Evolutionary conservation across 73 alveolate genomes (phyloP), one percentile per base, ranked within the genome.

Genomic region (Stentor coeruleus): DNA sequence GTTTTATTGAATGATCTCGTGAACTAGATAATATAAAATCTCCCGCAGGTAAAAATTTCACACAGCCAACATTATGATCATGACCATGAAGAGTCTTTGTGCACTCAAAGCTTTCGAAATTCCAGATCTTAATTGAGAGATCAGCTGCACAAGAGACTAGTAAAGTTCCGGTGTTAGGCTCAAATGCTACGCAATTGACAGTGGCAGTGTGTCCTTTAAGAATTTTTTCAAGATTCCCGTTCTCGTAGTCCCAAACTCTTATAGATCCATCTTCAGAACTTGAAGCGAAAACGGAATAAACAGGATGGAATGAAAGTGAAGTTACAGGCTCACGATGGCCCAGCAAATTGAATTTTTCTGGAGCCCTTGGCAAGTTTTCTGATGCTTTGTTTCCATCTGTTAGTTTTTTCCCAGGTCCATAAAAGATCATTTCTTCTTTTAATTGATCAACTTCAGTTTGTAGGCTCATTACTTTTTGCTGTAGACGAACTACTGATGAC

Each of bases 1-100:
- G 59, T 89, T 95, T 95, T 73, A 94, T 84, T 66, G 96, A 92
- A 59, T 92, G 86, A 90, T 95, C 99, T 85, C 97, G 84, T 3
- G 96, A 89, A 77, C 95, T 88, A 39, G 98, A 87, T 39, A 95
- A 84, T 58, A 95, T 35, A 57, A 59, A 81, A 66, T 93, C 97
- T 6, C 97, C 97, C 82, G 88, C 86, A 20, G 95, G 97, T 6
- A 89, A 38, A 76, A 89, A 95, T 82, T 90, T 83, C 49, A 93
- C 91, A 60, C 90, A 85, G 74, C 94, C 82, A 2, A 95, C 98
- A 38, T 91, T 85, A 92, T 95, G 99, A 42, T 95, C 99, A 84
- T 95, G 99, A 33, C 98, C 99, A 59, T 91, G 73, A 26, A 95
- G 92, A 15, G 99, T 95, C 74, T 89, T 86, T 36, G 74, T 84